Conservation (phyloP, 139 green algal species). For the Coccomyxa sp. region DNA sequence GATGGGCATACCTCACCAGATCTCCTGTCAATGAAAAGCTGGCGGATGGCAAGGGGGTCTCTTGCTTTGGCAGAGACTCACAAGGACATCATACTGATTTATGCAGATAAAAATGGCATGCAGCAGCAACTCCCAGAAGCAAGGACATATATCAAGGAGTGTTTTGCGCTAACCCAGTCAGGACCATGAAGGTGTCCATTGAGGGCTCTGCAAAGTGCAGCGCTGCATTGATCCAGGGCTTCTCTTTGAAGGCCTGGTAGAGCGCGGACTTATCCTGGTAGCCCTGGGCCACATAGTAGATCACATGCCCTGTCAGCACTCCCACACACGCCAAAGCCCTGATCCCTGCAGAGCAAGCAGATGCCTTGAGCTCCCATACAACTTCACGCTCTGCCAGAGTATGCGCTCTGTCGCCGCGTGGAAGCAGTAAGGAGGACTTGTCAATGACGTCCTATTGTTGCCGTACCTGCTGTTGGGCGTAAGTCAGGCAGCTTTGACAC, state of each 20-base stretch:
- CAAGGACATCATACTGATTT: not conserved
- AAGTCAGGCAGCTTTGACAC: too few relatives aligned
- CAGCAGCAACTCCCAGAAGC: not conserved
- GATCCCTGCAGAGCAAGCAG: not conserved
- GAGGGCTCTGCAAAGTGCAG: not conserved
- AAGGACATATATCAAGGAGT: too few relatives aligned
- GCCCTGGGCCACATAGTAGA: not conserved
- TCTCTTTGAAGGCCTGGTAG: not conserved
- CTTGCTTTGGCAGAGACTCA: not conserved
- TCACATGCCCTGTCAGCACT: not conserved
- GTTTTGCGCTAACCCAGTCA: not conserved
- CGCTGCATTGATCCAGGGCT: not conserved
- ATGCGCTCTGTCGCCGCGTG: too few relatives aligned
- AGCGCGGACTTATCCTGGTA: not conserved
- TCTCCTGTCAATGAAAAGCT: too few relatives aligned
- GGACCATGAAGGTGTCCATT: not conserved
- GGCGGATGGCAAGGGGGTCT: not conserved
- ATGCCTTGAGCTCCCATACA: too few relatives aligned
- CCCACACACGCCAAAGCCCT: not conserved
- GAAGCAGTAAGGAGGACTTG: too few relatives aligned
- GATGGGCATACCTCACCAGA: too few relatives aligned
- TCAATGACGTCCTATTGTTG: too few relatives aligned
- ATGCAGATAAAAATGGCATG: not conserved
- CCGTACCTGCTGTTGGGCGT: too few relatives aligned
- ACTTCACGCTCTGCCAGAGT: too few relatives aligned